These are phyloP conservation scores for Chloroidium sp. DNA, from an alignment of 163 green algal species.

Conservation along the genomic window DNA sequence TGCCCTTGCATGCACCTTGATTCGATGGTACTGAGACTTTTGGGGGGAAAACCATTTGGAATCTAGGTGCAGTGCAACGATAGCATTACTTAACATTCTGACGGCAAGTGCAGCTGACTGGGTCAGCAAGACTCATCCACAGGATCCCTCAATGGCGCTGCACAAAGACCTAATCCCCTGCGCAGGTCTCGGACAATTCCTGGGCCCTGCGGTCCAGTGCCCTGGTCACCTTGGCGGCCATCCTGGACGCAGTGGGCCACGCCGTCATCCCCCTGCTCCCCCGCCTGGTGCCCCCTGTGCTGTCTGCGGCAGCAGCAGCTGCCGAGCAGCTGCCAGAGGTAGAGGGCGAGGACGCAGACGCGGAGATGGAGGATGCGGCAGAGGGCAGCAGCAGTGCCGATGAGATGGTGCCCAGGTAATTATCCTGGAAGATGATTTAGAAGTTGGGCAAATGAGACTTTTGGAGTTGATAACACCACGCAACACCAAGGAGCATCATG, in stretches of 20 bases:
- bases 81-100: no score
- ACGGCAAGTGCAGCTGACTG: no score
- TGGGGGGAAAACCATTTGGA: no score
- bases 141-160: not conserved
- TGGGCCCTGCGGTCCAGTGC: conserved; percentile 50
- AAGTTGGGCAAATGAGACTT: no score
- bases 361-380: not conserved
- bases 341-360: not conserved
- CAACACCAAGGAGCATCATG: no score
- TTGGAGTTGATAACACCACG: no score
- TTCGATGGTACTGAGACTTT: no score
- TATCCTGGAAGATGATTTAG: no score
- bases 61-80: no score
- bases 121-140: not conserved
- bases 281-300: conserved; percentile 18
- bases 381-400: not conserved
- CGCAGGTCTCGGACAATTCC: not conserved
- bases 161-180: not conserved
- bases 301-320: not conserved
- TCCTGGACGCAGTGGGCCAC: conserved; percentile 31
- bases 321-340: not conserved
- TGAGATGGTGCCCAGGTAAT: not conserved
- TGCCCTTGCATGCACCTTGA: no score
- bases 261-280: conserved; percentile 54
- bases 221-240: conserved; percentile 35